phyloP scores from a whole-genome alignment of 208 protist species.

The Wallacemonas sp. region DNA sequence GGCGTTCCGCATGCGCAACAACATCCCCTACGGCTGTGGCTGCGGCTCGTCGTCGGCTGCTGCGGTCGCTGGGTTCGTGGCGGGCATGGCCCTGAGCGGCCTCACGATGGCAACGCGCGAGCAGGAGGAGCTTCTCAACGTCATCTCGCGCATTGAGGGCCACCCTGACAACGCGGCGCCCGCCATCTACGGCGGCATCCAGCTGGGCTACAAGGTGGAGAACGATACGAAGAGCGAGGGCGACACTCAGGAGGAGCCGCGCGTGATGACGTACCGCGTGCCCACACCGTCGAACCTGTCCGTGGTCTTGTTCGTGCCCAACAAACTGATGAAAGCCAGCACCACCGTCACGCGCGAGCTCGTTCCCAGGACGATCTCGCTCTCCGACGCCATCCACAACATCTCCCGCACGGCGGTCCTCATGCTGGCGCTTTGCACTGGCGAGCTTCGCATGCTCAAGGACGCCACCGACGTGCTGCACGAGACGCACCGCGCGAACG shows the following conservation, averaged over 20 bases:
- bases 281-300: conserved; percentile 73
- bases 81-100: conserved; percentile 86
- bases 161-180: conserved; percentile 94
- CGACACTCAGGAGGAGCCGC: neutral
- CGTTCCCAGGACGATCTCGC: conserved; percentile 58
- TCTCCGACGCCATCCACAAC: conserved; percentile 91
- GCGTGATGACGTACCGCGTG: conserved; percentile 74
- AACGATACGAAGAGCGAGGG: conserved; percentile 19
- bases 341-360: conserved; percentile 85
- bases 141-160: conserved; percentile 88
- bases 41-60: conserved; percentile 90
- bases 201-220: conserved; percentile 71
- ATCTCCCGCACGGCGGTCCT: conserved; percentile 88
- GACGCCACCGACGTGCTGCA: conserved; percentile 82
- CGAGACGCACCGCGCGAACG: conserved; percentile 71
- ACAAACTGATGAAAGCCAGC: conserved; percentile 86
- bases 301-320: conserved; percentile 89
- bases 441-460: conserved; percentile 65
- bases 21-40: conserved; percentile 91
- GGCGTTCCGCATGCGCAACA: conserved; percentile 82
- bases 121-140: conserved; percentile 75
- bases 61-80: conserved; percentile 89
- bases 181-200: conserved; percentile 93
- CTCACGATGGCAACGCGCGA: conserved; percentile 71
- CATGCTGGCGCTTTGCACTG: conserved; percentile 76